phyloP scores from a whole-genome alignment of 495 filamentous ascomycete species.

The Peziza echinospora region DNA sequence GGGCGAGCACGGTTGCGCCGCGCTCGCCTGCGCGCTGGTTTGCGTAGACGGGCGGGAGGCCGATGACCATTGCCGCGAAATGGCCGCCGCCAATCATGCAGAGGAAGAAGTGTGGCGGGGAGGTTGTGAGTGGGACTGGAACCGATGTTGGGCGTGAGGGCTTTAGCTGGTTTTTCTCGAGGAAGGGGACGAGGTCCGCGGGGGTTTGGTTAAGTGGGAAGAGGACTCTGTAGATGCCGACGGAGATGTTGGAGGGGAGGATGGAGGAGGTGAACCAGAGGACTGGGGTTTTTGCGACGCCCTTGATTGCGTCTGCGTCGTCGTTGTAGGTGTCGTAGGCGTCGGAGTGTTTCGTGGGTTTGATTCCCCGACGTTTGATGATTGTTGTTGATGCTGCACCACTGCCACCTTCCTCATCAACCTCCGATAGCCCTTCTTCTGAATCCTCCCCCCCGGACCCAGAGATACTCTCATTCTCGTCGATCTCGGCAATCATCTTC shows the following conservation, averaged over 20 bases:
- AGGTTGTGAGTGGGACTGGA: conserved; percentile 37
- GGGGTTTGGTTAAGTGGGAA: conserved; percentile 51
- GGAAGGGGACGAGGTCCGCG: conserved; percentile 37
- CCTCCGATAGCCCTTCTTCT: conserved; percentile 19
- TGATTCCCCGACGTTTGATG: conserved; percentile 4
- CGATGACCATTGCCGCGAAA: conserved; percentile 89
- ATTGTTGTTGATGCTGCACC: too few species aligned
- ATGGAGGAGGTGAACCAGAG: conserved; percentile 64
- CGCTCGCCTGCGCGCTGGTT: conserved; percentile 44
- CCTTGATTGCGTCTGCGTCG: conserved; percentile 25
- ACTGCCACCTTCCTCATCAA: conserved; percentile 32
- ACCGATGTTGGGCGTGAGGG: conserved; percentile 21
- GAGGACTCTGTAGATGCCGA: conserved; percentile 68
- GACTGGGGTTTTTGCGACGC: conserved; percentile 47
- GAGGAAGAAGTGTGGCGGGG: conserved; percentile 60
- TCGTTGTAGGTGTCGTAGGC: conserved; percentile 31
- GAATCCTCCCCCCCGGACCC: too few species aligned
- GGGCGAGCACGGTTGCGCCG: conserved; percentile 66
- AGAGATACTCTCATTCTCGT: conserved; percentile 48
- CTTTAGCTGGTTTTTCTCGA: conserved; percentile 38
- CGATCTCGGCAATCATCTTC: conserved; percentile 47
- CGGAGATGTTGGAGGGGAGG: conserved; percentile 53
- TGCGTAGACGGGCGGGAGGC: conserved; percentile 56
- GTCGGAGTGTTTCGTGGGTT: conserved; percentile 21
- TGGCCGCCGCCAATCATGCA: conserved; percentile 98